These are phyloP conservation scores for Aspergillus sp. DNA, from an alignment of 2,329 filamentous ascomycete species.

Conservation along the genomic window DNA sequence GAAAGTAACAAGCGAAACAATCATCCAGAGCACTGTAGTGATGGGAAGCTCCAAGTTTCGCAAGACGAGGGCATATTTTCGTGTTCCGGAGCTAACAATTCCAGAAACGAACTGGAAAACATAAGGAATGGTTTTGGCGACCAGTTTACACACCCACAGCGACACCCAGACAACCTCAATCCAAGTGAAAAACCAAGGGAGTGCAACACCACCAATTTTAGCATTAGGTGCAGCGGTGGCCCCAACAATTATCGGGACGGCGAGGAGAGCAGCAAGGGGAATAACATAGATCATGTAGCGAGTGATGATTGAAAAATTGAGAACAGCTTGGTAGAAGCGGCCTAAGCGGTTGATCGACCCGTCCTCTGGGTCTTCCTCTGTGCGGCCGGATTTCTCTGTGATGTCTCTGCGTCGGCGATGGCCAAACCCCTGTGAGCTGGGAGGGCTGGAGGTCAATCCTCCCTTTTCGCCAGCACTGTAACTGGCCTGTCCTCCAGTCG, in stretches of 20 bases:
- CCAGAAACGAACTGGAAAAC: constrained; percentile 62
- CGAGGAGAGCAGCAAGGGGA: constrained; percentile 58
- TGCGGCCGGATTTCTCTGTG: constrained; percentile 31
- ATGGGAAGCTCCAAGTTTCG: constrained; percentile 60
- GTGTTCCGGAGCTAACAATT: constrained; percentile 63
- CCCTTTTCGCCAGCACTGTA: constrained; percentile 35
- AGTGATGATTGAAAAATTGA: constrained; percentile 63
- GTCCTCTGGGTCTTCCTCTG: constrained; percentile 47
- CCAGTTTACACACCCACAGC: constrained; percentile 62
- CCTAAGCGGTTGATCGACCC: constrained; percentile 60
- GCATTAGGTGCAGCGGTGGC: constrained; percentile 50
- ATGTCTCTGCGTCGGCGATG: constrained; percentile 36
- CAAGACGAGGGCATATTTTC: constrained; percentile 63
- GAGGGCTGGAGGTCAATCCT: constrained; percentile 21
- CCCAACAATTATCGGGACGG: constrained; percentile 64
- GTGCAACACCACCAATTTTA: constrained; percentile 55
- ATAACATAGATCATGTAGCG: constrained; percentile 64
- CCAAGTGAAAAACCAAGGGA: constrained; percentile 65
- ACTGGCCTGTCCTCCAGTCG: constrained; percentile 23
- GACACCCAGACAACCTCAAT: constrained; percentile 64
- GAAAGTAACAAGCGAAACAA: constrained; percentile 61
- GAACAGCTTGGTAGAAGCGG: constrained; percentile 59
- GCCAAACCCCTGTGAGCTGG: constrained; percentile 4
- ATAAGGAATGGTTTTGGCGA: constrained; percentile 58
- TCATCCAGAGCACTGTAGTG: constrained; percentile 60